These are phyloP conservation scores for Cornus florida DNA, from an alignment of 148 eudicot species.

Conservation along the genomic window DNA sequence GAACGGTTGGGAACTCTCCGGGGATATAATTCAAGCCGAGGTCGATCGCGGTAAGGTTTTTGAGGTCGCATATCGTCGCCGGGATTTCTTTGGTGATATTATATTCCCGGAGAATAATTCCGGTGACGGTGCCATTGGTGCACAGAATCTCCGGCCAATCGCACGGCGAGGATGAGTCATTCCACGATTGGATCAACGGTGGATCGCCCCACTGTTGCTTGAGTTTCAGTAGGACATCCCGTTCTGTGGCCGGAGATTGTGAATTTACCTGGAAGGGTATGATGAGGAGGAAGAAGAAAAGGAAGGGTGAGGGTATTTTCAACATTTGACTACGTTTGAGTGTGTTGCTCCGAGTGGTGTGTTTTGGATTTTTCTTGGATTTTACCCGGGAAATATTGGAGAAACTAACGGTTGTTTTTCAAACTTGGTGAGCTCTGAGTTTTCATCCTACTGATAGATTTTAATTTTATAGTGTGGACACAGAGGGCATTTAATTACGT, in stretches of 20 bases:
- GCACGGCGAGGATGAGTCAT: constrained; percentile 50
- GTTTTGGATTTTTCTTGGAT: neutral
- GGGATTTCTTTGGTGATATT: constrained; percentile 40
- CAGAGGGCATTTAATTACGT: no score
- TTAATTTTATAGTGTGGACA: no score
- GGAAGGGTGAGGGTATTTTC: constrained; percentile 5
- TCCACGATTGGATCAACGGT: constrained; percentile 44
- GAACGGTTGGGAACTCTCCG: constrained; percentile 47
- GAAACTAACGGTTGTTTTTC: neutral
- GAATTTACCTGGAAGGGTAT: constrained; percentile 65
- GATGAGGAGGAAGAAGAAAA: constrained; percentile 17
- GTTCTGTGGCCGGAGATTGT: constrained; percentile 37
- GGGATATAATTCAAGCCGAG: constrained; percentile 42
- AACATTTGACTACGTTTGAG: neutral
- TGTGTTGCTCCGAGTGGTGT: neutral
- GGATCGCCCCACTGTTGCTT: constrained; percentile 53
- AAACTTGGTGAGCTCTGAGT: neutral
- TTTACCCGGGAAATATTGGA: constrained; percentile 4
- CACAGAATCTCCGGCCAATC: constrained; percentile 63
- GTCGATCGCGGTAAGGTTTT: constrained; percentile 39
- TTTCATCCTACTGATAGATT: no score
- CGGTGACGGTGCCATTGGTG: constrained; percentile 41
- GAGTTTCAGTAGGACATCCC: constrained; percentile 44
- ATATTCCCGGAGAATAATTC: constrained; percentile 15
- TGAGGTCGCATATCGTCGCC: constrained; percentile 52